Percentiles rank a stretch among this genome's conserved stretches.
Conservation (phyloP, 441 rosid species). For the Capsella rubella region DNA sequence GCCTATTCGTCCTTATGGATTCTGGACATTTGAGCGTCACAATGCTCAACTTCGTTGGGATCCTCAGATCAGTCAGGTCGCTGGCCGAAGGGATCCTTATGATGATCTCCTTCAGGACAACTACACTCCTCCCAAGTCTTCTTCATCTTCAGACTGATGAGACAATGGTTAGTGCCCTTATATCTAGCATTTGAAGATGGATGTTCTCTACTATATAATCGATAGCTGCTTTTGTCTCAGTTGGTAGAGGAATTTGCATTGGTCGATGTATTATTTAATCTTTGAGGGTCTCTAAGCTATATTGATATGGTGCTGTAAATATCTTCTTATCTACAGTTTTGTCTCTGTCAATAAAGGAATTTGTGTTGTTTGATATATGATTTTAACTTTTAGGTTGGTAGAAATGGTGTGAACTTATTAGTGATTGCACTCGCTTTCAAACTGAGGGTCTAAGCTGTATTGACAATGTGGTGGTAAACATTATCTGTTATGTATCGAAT, state of each 20-base stretch:
- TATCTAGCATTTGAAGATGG: constrained; percentile 5
- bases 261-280: neutral
- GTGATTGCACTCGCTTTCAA: neutral
- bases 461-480: neutral
- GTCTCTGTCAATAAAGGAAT: neutral
- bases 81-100: constrained; percentile 92
- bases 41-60: constrained; percentile 93
- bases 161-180: constrained; percentile 19
- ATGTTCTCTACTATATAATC: neutral
- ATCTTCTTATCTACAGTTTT: neutral
- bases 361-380: neutral
- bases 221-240: neutral
- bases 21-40: constrained; percentile 93
- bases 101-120: constrained; percentile 76
- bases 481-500: neutral
- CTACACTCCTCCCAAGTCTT: constrained; percentile 29
- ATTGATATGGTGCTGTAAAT: neutral
- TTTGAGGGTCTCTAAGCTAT: constrained; percentile 1
- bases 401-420: constrained; percentile 3
- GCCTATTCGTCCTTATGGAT: constrained; percentile 94
- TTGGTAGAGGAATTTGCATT: neutral
- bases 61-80: constrained; percentile 92
- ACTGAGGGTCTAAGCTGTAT: neutral
- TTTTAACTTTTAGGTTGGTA: neutral
- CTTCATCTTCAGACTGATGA: constrained; percentile 39